phyloP scores from a whole-genome alignment of 2,329 filamentous ascomycete species.

The Alternaria triticina region DNA sequence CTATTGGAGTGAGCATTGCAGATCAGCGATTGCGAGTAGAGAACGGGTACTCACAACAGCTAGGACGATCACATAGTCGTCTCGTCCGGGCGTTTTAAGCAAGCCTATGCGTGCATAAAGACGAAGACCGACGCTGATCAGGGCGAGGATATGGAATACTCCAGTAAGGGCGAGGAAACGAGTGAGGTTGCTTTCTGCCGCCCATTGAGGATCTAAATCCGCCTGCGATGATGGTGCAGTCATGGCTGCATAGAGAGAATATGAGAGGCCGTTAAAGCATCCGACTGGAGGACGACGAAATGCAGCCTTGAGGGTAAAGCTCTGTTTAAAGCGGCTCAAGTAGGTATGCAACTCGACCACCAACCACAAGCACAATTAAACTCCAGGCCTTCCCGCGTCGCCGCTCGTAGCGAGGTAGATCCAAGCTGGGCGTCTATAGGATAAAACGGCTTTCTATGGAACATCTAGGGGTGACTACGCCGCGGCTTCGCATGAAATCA shows the following conservation, averaged over 20 bases:
- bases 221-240: background rate
- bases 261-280: background rate
- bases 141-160: background rate
- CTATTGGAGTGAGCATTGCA: background rate
- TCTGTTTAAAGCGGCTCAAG: background rate
- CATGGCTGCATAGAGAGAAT: background rate
- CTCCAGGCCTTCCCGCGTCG: background rate
- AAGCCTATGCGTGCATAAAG: conserved; percentile 6
- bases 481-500: background rate
- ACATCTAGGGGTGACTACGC: background rate
- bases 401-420: background rate
- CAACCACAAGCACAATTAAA: background rate
- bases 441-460: background rate
- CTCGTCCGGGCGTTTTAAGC: background rate
- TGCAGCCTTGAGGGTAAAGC: background rate
- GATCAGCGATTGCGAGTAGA: background rate
- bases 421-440: background rate
- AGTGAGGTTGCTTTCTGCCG: conserved; percentile 8
- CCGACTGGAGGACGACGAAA: background rate
- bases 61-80: background rate
- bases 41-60: background rate
- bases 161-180: conserved; percentile 4
- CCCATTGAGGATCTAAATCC: conserved; percentile 6
- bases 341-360: background rate
- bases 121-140: conserved; percentile 2